phyloP scores from a whole-genome alignment of 2,329 filamentous ascomycete genomes.

The Nemania sp. region DNA sequence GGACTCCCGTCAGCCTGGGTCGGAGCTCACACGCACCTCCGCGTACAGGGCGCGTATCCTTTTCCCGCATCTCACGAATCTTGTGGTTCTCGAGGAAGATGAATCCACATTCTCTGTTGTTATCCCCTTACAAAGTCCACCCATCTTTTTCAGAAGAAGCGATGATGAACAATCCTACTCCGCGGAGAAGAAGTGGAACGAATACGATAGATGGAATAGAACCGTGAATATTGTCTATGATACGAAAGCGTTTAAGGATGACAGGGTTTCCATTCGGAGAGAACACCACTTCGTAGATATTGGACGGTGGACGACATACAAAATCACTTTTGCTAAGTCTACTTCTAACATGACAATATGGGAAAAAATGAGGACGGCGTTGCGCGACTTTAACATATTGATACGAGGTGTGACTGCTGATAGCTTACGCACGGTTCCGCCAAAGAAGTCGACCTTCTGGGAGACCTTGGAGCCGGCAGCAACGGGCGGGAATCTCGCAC shows the following conservation, averaged over 20 bases:
- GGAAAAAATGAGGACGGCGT: slow-evolving; percentile 60
- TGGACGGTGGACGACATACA: slow-evolving; percentile 69
- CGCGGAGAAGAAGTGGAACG: slow-evolving; percentile 54
- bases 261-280: slow-evolving; percentile 56
- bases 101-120: slow-evolving; percentile 51
- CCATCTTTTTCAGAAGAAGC: slow-evolving; percentile 59
- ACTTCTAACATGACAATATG: slow-evolving; percentile 51
- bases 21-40: slow-evolving; percentile 30
- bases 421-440: slow-evolving; percentile 57
- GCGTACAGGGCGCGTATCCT: slow-evolving; percentile 59
- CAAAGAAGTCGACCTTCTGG: slow-evolving; percentile 57
- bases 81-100: slow-evolving; percentile 55
- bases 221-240: slow-evolving; percentile 59
- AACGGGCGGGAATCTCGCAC: slow-evolving; percentile 43
- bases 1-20: slow-evolving; percentile 43
- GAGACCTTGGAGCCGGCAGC: slow-evolving; percentile 52
- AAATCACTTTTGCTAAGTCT: slow-evolving; percentile 56
- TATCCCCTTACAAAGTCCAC: slow-evolving; percentile 63
- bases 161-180: slow-evolving; percentile 51
- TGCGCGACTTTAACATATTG: slow-evolving; percentile 80
- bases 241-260: slow-evolving; percentile 47
- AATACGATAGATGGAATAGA: slow-evolving; percentile 62
- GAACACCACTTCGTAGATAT: slow-evolving; percentile 60
- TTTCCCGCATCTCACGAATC: slow-evolving; percentile 60
- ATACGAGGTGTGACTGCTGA: slow-evolving; percentile 54